These are phyloP conservation scores for Anethum foeniculum DNA, from an alignment of 140 eudicot species.

Conservation along the genomic window DNA sequence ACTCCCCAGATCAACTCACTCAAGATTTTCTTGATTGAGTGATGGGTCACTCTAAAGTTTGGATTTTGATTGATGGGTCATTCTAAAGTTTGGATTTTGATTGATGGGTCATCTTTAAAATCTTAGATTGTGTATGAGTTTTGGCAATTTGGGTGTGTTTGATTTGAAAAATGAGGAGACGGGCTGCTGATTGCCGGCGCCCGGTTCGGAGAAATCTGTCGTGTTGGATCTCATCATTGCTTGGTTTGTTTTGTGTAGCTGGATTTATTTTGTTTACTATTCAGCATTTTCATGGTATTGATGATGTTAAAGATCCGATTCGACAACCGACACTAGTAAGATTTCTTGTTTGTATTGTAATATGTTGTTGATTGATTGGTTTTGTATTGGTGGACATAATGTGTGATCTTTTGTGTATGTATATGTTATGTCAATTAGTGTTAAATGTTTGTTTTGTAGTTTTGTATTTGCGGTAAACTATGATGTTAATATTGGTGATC, in stretches of 20 bases:
- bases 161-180: conserved; percentile 45
- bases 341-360: neutral
- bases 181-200: conserved; percentile 78
- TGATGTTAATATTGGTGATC: neutral
- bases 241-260: conserved; percentile 32
- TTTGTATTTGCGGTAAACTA: neutral
- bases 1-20: neutral
- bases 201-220: conserved; percentile 50
- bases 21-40: conserved; percentile 4
- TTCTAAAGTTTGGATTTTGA: conserved; percentile 8
- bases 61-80: conserved; percentile 9
- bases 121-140: neutral
- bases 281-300: conserved; percentile 37
- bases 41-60: conserved; percentile 5
- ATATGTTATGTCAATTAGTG: neutral
- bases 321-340: conserved; percentile 39
- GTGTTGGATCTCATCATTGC: conserved; percentile 58
- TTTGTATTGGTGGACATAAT: neutral
- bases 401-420: neutral
- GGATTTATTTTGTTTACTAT: conserved; percentile 39
- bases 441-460: neutral
- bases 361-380: neutral
- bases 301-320: conserved; percentile 20
- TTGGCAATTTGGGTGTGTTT: conserved; percentile 1
- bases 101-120: conserved; percentile 3